Percentiles rank a stretch among this genome's conserved stretches.
phyloP scores from a whole-genome alignment of 306 rosid genomes.

The Dryas alaskensis region DNA sequence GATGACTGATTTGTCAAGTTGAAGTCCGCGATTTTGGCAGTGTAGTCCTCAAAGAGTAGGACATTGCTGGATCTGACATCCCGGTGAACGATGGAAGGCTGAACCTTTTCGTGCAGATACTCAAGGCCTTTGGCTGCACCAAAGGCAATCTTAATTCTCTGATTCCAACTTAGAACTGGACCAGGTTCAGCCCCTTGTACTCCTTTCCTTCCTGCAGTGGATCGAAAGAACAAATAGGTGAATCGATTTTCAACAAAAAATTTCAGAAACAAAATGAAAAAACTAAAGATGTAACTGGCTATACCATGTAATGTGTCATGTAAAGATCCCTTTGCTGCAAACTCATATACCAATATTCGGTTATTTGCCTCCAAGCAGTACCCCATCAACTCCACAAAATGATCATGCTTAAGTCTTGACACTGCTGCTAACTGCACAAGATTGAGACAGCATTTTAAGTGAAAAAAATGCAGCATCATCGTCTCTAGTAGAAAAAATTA shows the following conservation, averaged over 20 bases:
- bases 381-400: conserved; percentile 85
- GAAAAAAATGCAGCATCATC: neutral
- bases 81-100: conserved; percentile 88
- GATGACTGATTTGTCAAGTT: conserved; percentile 87
- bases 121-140: conserved; percentile 98
- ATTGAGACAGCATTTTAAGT: neutral
- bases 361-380: conserved; percentile 80
- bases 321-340: conserved; percentile 83
- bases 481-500: neutral
- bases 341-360: conserved; percentile 75
- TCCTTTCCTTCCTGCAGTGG: conserved; percentile 82
- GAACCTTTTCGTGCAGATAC: conserved; percentile 85
- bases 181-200: conserved; percentile 99
- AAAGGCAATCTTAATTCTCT: conserved; percentile 80
- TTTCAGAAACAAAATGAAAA: neutral
- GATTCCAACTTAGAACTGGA: conserved; percentile 77
- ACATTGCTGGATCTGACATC: conserved; percentile 95
- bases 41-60: conserved; percentile 66
- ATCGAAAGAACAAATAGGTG: neutral
- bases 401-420: conserved; percentile 78
- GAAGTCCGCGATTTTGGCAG: conserved; percentile 82
- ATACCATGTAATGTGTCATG: conserved; percentile 92
- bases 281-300: neutral
- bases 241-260: neutral
- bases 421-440: conserved; percentile 73